Percentiles rank a stretch among this genome's conserved stretches.
Conservation (phyloP, 1,284 basidiomycete species). For the Vanrija sp. region DNA sequence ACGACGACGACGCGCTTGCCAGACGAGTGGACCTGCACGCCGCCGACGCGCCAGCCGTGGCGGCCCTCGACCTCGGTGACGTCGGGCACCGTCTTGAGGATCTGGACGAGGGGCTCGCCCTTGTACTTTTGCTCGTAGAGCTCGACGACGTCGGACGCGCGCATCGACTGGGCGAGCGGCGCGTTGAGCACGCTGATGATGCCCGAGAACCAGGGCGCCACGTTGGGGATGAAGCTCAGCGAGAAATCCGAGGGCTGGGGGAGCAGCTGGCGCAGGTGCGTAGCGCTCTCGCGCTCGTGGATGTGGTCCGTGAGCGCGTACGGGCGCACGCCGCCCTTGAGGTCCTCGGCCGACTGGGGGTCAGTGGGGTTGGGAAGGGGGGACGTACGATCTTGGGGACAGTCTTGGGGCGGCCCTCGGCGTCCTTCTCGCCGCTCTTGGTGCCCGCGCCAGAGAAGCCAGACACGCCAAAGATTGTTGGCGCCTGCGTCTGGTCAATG, state of each 20-base stretch:
- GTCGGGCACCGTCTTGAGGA: constrained; percentile 68
- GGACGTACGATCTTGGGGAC: constrained; percentile 69
- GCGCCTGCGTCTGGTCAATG: constrained; percentile 62
- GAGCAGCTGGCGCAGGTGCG: constrained; percentile 69
- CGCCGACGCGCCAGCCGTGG: constrained; percentile 88
- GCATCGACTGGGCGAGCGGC: constrained; percentile 64
- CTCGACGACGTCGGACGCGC: constrained; percentile 65
- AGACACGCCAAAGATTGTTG: constrained; percentile 87
- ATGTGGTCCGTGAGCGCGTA: constrained; percentile 96
- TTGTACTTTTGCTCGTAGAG: constrained; percentile 77
- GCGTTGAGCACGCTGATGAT: constrained; percentile 84
- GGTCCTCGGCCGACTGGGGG: constrained; percentile 55
- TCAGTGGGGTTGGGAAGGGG: neutral
- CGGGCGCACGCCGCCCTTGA: constrained; percentile 71
- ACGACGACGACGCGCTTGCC: constrained; percentile 89
- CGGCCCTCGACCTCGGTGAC: constrained; percentile 70
- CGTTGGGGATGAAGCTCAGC: constrained; percentile 80
- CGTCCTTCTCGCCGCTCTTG: constrained; percentile 59
- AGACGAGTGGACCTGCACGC: constrained; percentile 85
- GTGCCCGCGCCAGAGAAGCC: constrained; percentile 96
- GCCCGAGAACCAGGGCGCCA: constrained; percentile 94
- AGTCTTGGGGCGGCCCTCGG: constrained; percentile 66
- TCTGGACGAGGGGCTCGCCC: constrained; percentile 67
- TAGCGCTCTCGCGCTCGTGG: constrained; percentile 89
- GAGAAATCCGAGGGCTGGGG: constrained; percentile 51